phyloP scores from a whole-genome alignment of 2,329 filamentous ascomycete species.

The Colletotrichum endophyticum region DNA sequence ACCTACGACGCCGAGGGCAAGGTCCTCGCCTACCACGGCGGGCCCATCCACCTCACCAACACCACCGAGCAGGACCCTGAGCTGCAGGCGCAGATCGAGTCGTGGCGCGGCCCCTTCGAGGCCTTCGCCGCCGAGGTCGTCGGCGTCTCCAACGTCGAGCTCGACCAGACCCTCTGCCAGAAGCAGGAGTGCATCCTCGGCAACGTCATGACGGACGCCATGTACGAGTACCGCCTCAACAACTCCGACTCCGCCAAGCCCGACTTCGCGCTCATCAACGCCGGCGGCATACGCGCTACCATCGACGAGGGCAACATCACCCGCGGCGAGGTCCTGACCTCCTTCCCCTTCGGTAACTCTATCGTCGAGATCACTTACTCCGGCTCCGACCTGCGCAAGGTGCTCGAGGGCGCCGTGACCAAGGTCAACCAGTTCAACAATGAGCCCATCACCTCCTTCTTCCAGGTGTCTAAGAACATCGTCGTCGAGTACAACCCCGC shows the following conservation, averaged over 20 bases:
- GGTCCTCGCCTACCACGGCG: constrained; percentile 67
- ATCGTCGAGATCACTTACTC: constrained; percentile 61
- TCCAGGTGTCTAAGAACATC: constrained; percentile 65
- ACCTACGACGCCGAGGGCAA: constrained; percentile 66
- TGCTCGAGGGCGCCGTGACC: constrained; percentile 64
- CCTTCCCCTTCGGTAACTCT: constrained; percentile 71
- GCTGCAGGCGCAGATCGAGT: constrained; percentile 62
- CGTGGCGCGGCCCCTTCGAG: constrained; percentile 67
- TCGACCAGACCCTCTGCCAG: constrained; percentile 66
- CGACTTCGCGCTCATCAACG: constrained; percentile 67
- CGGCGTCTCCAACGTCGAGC: constrained; percentile 56
- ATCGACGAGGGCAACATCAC: constrained; percentile 67
- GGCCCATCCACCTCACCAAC: constrained; percentile 69
- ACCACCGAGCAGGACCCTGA: constrained; percentile 59
- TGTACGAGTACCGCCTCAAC: constrained; percentile 64
- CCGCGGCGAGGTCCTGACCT: constrained; percentile 65
- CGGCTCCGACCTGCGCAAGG: constrained; percentile 59
- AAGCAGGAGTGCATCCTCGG: constrained; percentile 62
- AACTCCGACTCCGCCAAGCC: constrained; percentile 44
- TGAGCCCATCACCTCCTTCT: constrained; percentile 58
- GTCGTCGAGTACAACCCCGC: constrained; percentile 62
- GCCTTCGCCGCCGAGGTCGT: constrained; percentile 62
- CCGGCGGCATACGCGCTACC: constrained; percentile 66
- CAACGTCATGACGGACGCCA: constrained; percentile 62
- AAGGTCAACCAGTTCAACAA: constrained; percentile 59